A percentile compares a stretch with the other conserved stretches of the same genome.
Evolutionary conservation across 2,329 filamentous ascomycete species (phyloP).

Genomic region (Aureobasidium melanogenum): DNA sequence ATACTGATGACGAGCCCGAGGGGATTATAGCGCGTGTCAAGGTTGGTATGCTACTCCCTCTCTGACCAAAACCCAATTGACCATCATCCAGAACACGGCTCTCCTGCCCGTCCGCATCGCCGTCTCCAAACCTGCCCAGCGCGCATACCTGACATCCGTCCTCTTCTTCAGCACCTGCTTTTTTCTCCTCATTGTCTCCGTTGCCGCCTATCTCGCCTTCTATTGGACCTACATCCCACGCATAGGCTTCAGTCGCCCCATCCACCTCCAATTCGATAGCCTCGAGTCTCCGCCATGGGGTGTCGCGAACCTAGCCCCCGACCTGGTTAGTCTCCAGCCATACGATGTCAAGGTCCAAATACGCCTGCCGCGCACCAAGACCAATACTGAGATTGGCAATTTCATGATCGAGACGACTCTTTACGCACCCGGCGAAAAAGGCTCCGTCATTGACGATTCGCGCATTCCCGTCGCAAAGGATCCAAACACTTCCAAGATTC

Average conservation of each 20-base stretch:
- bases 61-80: too few species aligned
- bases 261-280: slow-evolving; percentile 59
- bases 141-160: slow-evolving; percentile 53
- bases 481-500: slow-evolving; percentile 12
- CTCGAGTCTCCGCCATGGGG: slow-evolving; percentile 38
- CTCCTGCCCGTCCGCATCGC: slow-evolving; percentile 46
- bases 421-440: slow-evolving; percentile 30
- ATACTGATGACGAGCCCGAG: slow-evolving; percentile 4
- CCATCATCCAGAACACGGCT: slow-evolving; percentile 38
- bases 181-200: slow-evolving; percentile 49
- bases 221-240: slow-evolving; percentile 61
- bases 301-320: slow-evolving; percentile 37
- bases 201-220: slow-evolving; percentile 56
- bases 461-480: not conserved
- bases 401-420: slow-evolving; percentile 86
- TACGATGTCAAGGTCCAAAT: slow-evolving; percentile 78
- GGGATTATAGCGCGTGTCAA: not conserved
- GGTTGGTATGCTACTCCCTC: too few species aligned
- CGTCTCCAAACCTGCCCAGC: slow-evolving; percentile 53
- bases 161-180: slow-evolving; percentile 46
- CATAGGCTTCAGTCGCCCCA: slow-evolving; percentile 50
- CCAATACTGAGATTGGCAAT: slow-evolving; percentile 72
- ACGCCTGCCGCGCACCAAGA: slow-evolving; percentile 65
- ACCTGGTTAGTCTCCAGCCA: slow-evolving; percentile 61
- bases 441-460: slow-evolving; percentile 4